Percentiles rank a stretch among this genome's conserved stretches.
Evolutionary conservation across 192 early-diverging fungal genomes (phyloP).

Genomic region (Phycomyces blakesleeanus): DNA sequence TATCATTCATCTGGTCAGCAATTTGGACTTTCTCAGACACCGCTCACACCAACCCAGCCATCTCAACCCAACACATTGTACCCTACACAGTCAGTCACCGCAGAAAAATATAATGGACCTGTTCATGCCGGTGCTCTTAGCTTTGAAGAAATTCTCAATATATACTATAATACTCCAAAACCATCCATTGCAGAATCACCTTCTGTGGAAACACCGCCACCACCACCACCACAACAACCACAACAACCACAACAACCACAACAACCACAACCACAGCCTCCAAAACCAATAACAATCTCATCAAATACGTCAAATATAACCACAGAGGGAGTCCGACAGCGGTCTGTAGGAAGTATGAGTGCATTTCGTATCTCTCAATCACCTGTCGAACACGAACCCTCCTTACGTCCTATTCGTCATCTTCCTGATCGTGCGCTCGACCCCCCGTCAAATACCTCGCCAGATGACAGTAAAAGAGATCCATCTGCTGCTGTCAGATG

Average conservation of each 20-base stretch:
- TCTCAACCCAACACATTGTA: background rate
- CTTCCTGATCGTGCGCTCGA: too few species aligned
- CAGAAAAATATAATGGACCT: background rate
- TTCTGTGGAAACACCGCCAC: background rate
- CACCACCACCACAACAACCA: background rate
- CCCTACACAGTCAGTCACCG: background rate
- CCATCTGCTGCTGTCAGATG: constrained; percentile 39
- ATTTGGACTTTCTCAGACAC: constrained; percentile 1
- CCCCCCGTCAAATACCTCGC: background rate
- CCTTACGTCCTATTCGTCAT: too few species aligned
- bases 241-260: background rate
- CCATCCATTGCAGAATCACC: background rate
- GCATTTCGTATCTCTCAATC: too few species aligned
- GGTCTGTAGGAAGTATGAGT: too few species aligned
- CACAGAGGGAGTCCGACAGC: too few species aligned
- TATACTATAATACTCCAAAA: constrained; percentile 15
- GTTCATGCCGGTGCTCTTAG: constrained; percentile 10
- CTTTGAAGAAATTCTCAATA: constrained; percentile 22
- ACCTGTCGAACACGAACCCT: too few species aligned
- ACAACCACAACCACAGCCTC: too few species aligned
- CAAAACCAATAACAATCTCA: too few species aligned
- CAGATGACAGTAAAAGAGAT: constrained; percentile 6
- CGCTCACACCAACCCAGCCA: background rate
- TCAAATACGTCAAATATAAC: too few species aligned
- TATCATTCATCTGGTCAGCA: too few species aligned